Base-by-base conservation (phyloP, 257 asterid species). In the Buddleja alternifolia region DNA sequence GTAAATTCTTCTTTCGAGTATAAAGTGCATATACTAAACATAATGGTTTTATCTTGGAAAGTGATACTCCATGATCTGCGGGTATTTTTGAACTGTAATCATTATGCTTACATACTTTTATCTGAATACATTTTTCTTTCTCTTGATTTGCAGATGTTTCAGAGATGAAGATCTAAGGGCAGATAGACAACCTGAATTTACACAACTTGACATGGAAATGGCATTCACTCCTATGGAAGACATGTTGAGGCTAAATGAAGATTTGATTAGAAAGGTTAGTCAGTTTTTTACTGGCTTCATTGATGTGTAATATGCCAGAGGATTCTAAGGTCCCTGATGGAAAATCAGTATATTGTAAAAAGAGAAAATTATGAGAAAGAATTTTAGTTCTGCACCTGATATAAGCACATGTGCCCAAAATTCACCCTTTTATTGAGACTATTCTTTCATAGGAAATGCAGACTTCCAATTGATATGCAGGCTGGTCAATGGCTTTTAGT, bases 101-200 rank as follows among this genome's bases (percentile, higher is more conserved):
- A 62, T 7, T 42, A 37, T 29, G 32, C 17, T 40, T 60, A n/a
- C 67, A 46, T 25, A 72, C 46, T 52, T 29, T 1, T 29, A 29
- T 29, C 2, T 29, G 5, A 1, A 29, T 29, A 29, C 5, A 29
- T 29, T 39, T 67, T 71, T 40, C 39, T 19, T 70, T 29, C 25
- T 66, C 55, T 63, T 83, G 42, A 69, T 68, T 39, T 78, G 66
- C 90, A 89, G 99, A 76, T 94, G 99, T 80, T 94, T 94, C 69
- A 81, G 99, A 77, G 99, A 94, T 83, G 99, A 94, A 82, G 99
- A 91, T 86, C 85, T 94, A 47, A 89, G 99, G 79, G 99, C 99
- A 39, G 98, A 94, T 75, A 89, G 99, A 70, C 99, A 94, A 75
- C 98, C 99, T 1, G 98, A 94, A 84, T 94, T 94, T 72, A 91